Base-by-base conservation (phyloP, 768 basidiomycete species). In the Pisolithus marmoratus region DNA sequence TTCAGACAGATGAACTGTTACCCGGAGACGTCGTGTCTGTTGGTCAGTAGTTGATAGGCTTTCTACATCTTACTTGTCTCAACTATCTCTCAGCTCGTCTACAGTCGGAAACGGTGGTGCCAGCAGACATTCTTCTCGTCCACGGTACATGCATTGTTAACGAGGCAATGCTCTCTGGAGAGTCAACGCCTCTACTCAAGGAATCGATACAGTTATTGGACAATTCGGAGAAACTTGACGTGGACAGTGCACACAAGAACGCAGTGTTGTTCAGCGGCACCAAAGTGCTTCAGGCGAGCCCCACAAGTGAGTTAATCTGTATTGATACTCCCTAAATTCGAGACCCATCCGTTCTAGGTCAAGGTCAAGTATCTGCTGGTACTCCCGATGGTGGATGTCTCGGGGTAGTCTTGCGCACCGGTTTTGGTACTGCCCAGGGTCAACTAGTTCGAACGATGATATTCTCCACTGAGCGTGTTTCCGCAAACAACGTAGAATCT, bases 391-490 rank as follows among this genome's bases (percentile, higher is more conserved):
- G 82, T 19, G 95, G 95, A 38, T 95, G 93, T 67, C 82, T 96
- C 8, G 94, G 93, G 8, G 75, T 94, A 41, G 94, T 98, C 12
- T 78, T 97, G 38, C 84, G 93, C 50, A 98, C 96, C 12, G 95
- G 96, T 2, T 99, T 98, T 63, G 96, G 96, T 8, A 99, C 96
- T 9, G 84, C 93, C 1, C 96, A 99, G 66, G 96, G 96, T 37
- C 92, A 95, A 69, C 83, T 99, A 31, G 94, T 99, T 29, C 78
- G 95, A 42, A 98, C 96, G 0, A 99, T 98, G 96, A 94, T 99
- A 52, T 99, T 98, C 74, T 94, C 92, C 14, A 94, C 92, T 0
- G 96, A 99, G 62, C 88, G 94, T 5, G 85, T 99, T 20, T 91
- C 93, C 8, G 96, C 96, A 23, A 98, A 98, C 71, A 98, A 95